Conservation (phyloP, 176 grass and related monocot genomes). For the Oryza officinalis region DNA sequence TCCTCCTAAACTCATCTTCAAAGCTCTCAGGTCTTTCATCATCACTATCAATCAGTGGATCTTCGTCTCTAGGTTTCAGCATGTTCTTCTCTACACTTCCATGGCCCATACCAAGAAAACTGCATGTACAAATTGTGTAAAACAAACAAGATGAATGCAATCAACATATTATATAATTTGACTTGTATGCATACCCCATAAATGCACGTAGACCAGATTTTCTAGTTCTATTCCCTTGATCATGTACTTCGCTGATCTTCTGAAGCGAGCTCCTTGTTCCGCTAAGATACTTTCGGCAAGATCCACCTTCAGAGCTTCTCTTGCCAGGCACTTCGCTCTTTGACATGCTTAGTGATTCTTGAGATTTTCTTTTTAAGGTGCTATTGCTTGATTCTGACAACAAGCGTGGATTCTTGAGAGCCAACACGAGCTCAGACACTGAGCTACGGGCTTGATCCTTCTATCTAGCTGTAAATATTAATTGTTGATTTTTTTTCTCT, state of each 20-base stretch:
- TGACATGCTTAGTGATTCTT: slow-evolving; percentile 33
- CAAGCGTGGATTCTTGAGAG: slow-evolving; percentile 63
- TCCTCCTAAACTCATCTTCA: slow-evolving; percentile 70
- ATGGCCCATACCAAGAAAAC: slow-evolving; percentile 61
- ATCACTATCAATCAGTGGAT: slow-evolving; percentile 67
- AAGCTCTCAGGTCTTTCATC: slow-evolving; percentile 85
- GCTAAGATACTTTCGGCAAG: slow-evolving; percentile 37
- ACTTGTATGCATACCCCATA: slow-evolving; percentile 62
- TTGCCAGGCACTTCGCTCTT: slow-evolving; percentile 32
- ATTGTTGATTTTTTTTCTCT: neutral
- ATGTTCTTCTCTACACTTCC: slow-evolving; percentile 53
- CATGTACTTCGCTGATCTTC: slow-evolving; percentile 72
- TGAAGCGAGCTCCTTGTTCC: slow-evolving; percentile 66
- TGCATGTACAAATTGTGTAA: slow-evolving; percentile 21
- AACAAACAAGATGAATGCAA: neutral
- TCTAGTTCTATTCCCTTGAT: slow-evolving; percentile 52
- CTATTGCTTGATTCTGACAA: slow-evolving; percentile 63
- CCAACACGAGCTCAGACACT: slow-evolving; percentile 76
- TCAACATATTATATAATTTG: neutral
- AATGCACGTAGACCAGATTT: slow-evolving; percentile 74
- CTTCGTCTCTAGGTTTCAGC: slow-evolving; percentile 62
- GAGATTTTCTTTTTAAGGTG: slow-evolving; percentile 67
- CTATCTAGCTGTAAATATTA: slow-evolving; percentile 59
- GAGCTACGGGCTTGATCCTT: slow-evolving; percentile 83
- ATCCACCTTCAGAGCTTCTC: slow-evolving; percentile 61